Conservation (phyloP, 352 stramenopile genomes). For the Pythium phragmiticola region DNA sequence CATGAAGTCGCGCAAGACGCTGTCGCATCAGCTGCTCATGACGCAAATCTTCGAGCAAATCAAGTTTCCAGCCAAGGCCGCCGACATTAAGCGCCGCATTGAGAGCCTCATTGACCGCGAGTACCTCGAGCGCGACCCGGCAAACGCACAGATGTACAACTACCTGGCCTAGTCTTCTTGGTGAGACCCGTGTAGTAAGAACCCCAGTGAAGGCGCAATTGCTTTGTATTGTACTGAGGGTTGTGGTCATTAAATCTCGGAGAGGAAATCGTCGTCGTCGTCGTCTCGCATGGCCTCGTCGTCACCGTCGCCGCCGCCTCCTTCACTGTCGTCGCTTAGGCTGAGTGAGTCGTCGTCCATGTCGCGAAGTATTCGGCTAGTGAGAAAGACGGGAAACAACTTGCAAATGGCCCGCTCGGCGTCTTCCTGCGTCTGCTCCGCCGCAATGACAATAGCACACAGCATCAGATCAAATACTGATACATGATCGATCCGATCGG, state of each 20-base stretch:
- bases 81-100: constrained; percentile 87
- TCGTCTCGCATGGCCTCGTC: constrained; percentile 9
- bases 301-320: constrained; percentile 1
- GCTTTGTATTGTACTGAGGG: too few relatives aligned
- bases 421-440: constrained; percentile 19
- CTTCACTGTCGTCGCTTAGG: constrained; percentile 13
- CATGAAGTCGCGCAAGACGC: constrained; percentile 98
- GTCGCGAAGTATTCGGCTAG: constrained; percentile 23
- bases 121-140: constrained; percentile 84
- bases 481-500: too few relatives aligned
- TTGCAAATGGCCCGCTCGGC: constrained; percentile 32
- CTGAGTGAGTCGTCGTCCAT: constrained; percentile 14
- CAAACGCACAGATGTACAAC: constrained; percentile 84
- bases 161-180: constrained; percentile 61
- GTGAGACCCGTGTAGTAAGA: too few relatives aligned
- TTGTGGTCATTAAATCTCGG: neutral
- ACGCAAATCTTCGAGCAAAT: constrained; percentile 96
- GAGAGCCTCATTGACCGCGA: constrained; percentile 89
- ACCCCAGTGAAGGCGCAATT: too few relatives aligned
- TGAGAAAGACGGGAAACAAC: constrained; percentile 33
- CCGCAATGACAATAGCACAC: too few relatives aligned
- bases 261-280: constrained; percentile 9
- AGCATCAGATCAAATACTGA: too few relatives aligned
- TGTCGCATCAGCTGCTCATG: constrained; percentile 95
- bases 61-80: constrained; percentile 78